phyloP scores from a whole-genome alignment of 176 grass and related monocot species.

The Juncus inflexus region DNA sequence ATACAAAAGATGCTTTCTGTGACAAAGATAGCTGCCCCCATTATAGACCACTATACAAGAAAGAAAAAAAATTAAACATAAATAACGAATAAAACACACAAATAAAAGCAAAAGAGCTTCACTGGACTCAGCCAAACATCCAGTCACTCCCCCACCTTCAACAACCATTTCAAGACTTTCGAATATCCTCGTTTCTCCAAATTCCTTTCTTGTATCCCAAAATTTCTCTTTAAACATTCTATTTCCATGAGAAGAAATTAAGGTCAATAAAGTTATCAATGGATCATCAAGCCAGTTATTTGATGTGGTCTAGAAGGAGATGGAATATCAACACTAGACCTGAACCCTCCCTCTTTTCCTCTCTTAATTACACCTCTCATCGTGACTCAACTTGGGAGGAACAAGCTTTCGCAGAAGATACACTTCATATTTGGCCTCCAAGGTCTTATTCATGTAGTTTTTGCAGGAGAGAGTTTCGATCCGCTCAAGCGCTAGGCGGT shows the following conservation, averaged over 20 bases:
- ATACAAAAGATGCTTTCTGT: constrained; percentile 5
- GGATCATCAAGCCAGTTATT: constrained; percentile 16
- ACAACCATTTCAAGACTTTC: too few relatives aligned
- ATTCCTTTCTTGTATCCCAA: neutral
- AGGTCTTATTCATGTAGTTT: constrained; percentile 86
- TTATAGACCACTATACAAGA: constrained; percentile 16
- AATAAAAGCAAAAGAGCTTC: constrained; percentile 12
- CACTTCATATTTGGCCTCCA: constrained; percentile 77
- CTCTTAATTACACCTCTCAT: neutral
- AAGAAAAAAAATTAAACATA: neutral
- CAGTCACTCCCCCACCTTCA: neutral
- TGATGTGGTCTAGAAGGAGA: neutral
- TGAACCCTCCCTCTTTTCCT: constrained; percentile 1
- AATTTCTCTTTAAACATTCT: neutral
- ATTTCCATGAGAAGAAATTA: neutral
- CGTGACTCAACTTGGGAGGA: constrained; percentile 67
- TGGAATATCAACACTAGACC: constrained; percentile 6
- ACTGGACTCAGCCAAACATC: constrained; percentile 6
- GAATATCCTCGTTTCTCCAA: too few relatives aligned
- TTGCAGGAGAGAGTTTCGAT: constrained; percentile 81
- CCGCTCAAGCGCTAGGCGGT: constrained; percentile 86
- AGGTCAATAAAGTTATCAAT: neutral
- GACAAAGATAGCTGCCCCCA: constrained; percentile 8
- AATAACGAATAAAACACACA: constrained; percentile 1
- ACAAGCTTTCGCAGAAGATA: constrained; percentile 71